phyloP scores from a whole-genome alignment of 805 yeast genomes.

The Sugiyamaella smithiae region DNA sequence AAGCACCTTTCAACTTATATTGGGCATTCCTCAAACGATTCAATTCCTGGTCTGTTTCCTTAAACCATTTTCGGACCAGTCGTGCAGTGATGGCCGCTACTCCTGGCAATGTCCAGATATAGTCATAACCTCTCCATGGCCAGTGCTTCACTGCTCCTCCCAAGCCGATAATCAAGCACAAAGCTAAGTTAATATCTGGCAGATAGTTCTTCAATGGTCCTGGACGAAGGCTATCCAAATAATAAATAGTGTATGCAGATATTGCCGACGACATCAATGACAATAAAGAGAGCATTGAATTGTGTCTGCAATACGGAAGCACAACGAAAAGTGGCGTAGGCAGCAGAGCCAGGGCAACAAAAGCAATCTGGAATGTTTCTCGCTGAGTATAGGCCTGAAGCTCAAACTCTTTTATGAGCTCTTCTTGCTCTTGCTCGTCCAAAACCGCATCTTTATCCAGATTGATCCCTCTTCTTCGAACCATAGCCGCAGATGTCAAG shows the following conservation, averaged over 20 bases:
- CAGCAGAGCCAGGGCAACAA: slow-evolving; percentile 28
- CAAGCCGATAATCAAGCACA: slow-evolving; percentile 24
- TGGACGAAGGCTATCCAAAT: slow-evolving; percentile 8
- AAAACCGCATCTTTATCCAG: background rate
- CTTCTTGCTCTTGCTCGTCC: slow-evolving; percentile 30
- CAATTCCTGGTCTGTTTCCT: slow-evolving; percentile 22
- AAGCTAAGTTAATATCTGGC: slow-evolving; percentile 17
- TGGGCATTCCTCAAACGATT: slow-evolving; percentile 15
- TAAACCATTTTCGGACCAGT: slow-evolving; percentile 30
- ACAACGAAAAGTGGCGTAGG: slow-evolving; percentile 34
- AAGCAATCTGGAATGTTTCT: slow-evolving; percentile 24
- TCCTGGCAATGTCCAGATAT: slow-evolving; percentile 33
- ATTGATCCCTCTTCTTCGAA: background rate
- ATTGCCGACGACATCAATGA: slow-evolving; percentile 26
- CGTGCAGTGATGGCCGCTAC: slow-evolving; percentile 25
- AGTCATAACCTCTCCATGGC: slow-evolving; percentile 31
- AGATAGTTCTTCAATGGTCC: slow-evolving; percentile 13
- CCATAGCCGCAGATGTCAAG: no score
- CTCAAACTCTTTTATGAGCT: slow-evolving; percentile 26
- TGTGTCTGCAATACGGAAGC: slow-evolving; percentile 29
- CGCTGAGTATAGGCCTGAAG: slow-evolving; percentile 26
- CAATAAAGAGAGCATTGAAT: slow-evolving; percentile 28
- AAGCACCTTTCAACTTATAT: slow-evolving; percentile 32
- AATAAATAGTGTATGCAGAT: slow-evolving; percentile 27
- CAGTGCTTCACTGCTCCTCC: slow-evolving; percentile 22